These are phyloP conservation scores for Mrakia hoshinonis DNA, from an alignment of 768 basidiomycete genomes.

Conservation along the genomic window DNA sequence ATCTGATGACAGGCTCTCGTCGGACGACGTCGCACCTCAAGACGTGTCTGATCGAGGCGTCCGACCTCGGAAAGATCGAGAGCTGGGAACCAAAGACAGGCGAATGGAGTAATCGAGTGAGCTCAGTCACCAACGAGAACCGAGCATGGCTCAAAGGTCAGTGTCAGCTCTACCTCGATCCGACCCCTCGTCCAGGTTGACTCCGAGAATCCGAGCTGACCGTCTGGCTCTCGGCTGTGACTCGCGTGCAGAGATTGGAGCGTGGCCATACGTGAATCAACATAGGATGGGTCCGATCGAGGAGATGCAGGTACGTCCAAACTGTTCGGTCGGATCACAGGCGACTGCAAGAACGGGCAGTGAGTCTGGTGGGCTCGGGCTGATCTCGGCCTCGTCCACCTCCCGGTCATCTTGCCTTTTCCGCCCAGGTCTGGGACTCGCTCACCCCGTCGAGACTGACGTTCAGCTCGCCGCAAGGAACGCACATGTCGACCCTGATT, in stretches of 20 bases:
- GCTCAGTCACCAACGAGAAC: slow-evolving; percentile 71
- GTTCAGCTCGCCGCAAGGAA: slow-evolving; percentile 31
- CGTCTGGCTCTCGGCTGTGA: neutral
- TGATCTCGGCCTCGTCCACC: no score
- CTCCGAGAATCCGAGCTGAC: neutral
- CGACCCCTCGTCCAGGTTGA: neutral
- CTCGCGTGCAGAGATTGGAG: slow-evolving; percentile 57
- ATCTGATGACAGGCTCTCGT: neutral
- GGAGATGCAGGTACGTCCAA: slow-evolving; percentile 67
- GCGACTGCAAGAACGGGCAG: neutral
- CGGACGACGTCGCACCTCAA: slow-evolving; percentile 39
- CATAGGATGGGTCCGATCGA: slow-evolving; percentile 62
- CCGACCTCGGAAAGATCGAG: slow-evolving; percentile 59
- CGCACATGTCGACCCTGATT: slow-evolving; percentile 68
- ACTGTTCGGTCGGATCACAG: no score
- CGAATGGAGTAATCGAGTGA: slow-evolving; percentile 71
- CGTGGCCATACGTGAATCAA: slow-evolving; percentile 69
- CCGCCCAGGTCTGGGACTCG: slow-evolving; percentile 68
- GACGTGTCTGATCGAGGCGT: slow-evolving; percentile 71
- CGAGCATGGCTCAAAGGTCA: slow-evolving; percentile 58
- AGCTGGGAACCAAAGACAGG: slow-evolving; percentile 55
- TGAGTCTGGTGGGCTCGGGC: neutral
- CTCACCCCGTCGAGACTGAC: slow-evolving; percentile 23
- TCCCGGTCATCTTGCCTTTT: neutral
- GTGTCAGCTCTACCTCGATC: slow-evolving; percentile 1